Percentiles rank a stretch among this genome's conserved stretches.
phyloP scores from a whole-genome alignment of 352 stramenopile species.

The Pythium pectinolyticum region DNA sequence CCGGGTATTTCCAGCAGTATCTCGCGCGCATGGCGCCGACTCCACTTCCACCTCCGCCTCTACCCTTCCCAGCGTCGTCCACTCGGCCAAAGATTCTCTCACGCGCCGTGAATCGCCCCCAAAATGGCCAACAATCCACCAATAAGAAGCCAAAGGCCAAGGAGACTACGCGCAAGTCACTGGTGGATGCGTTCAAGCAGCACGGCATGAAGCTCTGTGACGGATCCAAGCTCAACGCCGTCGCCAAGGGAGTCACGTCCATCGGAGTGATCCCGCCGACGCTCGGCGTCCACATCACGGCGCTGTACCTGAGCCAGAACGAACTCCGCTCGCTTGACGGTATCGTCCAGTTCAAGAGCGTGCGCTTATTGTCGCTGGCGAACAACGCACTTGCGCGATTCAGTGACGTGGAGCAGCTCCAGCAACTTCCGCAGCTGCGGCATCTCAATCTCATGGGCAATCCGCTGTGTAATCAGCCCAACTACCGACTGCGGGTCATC shows the following conservation, averaged over 20 bases:
- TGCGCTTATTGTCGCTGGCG: constrained; percentile 66
- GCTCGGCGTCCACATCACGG: constrained; percentile 44
- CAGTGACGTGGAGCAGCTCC: constrained; percentile 40
- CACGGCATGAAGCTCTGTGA: constrained; percentile 69
- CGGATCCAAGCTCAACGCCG: constrained; percentile 71
- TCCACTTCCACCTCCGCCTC: constrained; percentile 19
- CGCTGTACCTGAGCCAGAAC: constrained; percentile 84
- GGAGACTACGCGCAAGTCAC: constrained; percentile 35
- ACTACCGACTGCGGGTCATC: constrained; percentile 67
- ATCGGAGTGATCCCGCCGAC: constrained; percentile 53
- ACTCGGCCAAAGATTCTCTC: background rate
- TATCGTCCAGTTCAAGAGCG: constrained; percentile 56
- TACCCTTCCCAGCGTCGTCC: constrained; percentile 15
- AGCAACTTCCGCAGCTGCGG: constrained; percentile 40
- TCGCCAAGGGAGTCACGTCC: constrained; percentile 51
- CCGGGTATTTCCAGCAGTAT: constrained; percentile 32
- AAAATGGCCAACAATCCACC: background rate
- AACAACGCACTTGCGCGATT: constrained; percentile 57
- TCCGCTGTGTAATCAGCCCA: constrained; percentile 66
- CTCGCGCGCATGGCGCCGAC: constrained; percentile 28
- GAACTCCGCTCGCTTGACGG: constrained; percentile 49
- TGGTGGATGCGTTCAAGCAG: constrained; percentile 69
- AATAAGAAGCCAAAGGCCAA: constrained; percentile 4
- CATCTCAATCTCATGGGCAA: constrained; percentile 77
- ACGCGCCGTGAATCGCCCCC: background rate